Base-by-base conservation (phyloP, 2,329 filamentous ascomycete species). In the Fusarium proliferatum region DNA sequence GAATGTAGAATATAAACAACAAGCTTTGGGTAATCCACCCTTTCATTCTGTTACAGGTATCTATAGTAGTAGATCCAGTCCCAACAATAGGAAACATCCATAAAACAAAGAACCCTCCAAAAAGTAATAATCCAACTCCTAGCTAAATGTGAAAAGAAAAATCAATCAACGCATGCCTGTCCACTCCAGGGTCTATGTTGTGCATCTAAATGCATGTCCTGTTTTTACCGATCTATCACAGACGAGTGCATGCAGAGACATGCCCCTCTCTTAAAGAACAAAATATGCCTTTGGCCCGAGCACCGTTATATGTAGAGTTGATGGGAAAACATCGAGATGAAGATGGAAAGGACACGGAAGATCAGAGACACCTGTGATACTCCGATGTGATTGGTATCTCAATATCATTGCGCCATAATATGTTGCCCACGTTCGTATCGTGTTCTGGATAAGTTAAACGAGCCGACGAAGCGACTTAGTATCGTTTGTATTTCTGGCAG, bases 401-500 rank as follows among this genome's bases (percentile, higher is more conserved):
- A 70, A 64, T 43, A 57, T 66, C 63, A 64, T 62, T 64, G 65
- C 62, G 69, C 66, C 62, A 56, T 61, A 30, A 59, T 65, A 55
- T 63, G 55, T 57, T 66, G 46, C 52, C 64, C 60, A 62, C 45
- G 26, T 42, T 72, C 38, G 48, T 64, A 63, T 59, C 49, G 56
- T 60, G 48, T 45, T 59, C 28, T 36, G 36, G 43, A 43, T 38
- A 28, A 56, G 26, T 36, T n/a, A 11, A 39, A 19, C 34, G 19
- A 60, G 28, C 19, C 15, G n/a, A 39, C 43, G 9, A 11, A 60
- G 21, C 52, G 42, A 28, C 55, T 79, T 74, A 85, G 73, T 85
- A 82, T 62, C 79, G 82, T 78, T 87, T 87, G 78, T 87, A 87
- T 86, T 87, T 87, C 85, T 87, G 74, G 23, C 38, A 12, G 16